These are phyloP conservation scores for Aspergillus carlsbadensis DNA, from an alignment of 495 filamentous ascomycete genomes.

Conservation along the genomic window DNA sequence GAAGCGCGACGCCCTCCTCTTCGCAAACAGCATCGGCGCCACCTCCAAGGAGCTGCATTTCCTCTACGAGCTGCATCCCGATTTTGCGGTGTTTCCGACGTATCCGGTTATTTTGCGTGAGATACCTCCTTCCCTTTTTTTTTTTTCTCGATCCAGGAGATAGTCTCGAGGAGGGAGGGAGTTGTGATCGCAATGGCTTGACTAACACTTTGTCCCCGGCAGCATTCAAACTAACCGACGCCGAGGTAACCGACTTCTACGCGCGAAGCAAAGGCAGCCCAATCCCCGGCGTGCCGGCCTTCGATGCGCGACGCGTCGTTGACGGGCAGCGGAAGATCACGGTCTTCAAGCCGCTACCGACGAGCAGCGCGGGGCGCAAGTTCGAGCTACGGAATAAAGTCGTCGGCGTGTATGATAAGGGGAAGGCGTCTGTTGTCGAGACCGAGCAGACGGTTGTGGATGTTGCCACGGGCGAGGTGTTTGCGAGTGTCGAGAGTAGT, in stretches of 20 bases:
- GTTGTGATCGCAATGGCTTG: no score
- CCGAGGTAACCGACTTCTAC: slow-evolving; percentile 88
- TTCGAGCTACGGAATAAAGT: slow-evolving; percentile 81
- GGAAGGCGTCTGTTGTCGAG: slow-evolving; percentile 78
- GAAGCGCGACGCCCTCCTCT: slow-evolving; percentile 82
- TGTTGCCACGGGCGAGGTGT: slow-evolving; percentile 65
- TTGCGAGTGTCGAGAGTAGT: slow-evolving; percentile 63
- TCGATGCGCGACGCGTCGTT: slow-evolving; percentile 72
- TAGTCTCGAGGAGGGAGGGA: no score
- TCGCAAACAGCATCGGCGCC: slow-evolving; percentile 83
- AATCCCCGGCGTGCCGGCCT: slow-evolving; percentile 75
- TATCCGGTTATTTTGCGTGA: slow-evolving; percentile 83
- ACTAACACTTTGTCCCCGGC: no score
- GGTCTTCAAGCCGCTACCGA: slow-evolving; percentile 74
- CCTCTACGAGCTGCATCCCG: slow-evolving; percentile 85
- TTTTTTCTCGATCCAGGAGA: no score
- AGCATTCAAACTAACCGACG: slow-evolving; percentile 78
- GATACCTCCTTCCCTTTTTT: no score
- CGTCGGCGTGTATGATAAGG: slow-evolving; percentile 89
- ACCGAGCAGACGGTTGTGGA: slow-evolving; percentile 77
- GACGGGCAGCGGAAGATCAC: slow-evolving; percentile 83
- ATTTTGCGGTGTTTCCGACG: slow-evolving; percentile 82
- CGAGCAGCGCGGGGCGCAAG: slow-evolving; percentile 64
- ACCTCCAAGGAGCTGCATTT: slow-evolving; percentile 87
- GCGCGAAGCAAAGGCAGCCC: slow-evolving; percentile 52